Base-by-base conservation (phyloP, 2,329 filamentous ascomycete genomes). In the Didymella sp. region DNA sequence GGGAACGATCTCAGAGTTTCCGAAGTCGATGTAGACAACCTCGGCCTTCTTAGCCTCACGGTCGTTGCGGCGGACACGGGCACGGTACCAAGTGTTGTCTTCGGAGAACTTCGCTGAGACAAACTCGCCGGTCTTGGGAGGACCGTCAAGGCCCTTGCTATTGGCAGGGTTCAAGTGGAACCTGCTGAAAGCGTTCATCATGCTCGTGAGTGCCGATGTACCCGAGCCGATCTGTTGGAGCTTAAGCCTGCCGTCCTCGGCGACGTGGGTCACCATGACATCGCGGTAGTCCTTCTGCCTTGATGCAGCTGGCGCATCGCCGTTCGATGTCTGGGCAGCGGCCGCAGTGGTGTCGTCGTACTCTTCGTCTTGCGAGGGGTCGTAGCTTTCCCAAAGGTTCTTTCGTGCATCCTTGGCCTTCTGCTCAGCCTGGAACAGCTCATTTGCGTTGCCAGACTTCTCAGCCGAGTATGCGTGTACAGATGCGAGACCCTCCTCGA, bases 381-480 rank as follows among this genome's bases (percentile, higher is more conserved):
- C 92, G 87, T 92, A 98, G 78, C 96, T 88, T 63, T 94, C 88
- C 94, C 95, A 99, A 65, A 98, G 76, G 43, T 91, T 91, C 80
- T 93, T 96, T 59, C 88, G 85, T 25, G 82, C 90, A 67, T 96
- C 91, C 82, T 99, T 98, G 44, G 95, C 95, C 70, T 86, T 88
- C 78, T 90, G 83, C 80, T 99, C 91, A 0, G 95, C 95, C 11
- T 89, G 89, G 70, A 94, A 88, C 8, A 98, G 86, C 79, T 98
- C 94, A 33, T 85, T 86, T 12, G 90, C 89, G 72, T 97, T 95
- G 62, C 93, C 94, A 15, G 91, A 90, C 81, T 96, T 96, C 80
- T 99, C 94, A 0, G 95, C 95, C 22, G 94, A 97, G 80, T 96
- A 98, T 54, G 89, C 87, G 75, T 98, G 94, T 15, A 99, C 94